Evolutionary conservation across 1,284 basidiomycete species (phyloP).

Genomic region (Ganoderma sinense): DNA sequence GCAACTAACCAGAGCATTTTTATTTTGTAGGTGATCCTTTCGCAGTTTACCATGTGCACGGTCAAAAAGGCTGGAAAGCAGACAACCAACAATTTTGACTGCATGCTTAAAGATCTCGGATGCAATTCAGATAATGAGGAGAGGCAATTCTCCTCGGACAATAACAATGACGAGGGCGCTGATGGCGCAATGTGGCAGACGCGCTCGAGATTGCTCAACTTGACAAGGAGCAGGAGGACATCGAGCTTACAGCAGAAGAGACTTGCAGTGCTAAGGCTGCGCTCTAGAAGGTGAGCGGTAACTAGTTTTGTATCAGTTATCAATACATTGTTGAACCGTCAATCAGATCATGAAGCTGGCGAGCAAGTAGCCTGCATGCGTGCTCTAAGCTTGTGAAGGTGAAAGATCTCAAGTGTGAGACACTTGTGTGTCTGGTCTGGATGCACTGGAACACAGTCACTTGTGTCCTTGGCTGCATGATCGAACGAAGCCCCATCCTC

Average conservation of each 20-base stretch:
- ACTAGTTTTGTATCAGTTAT: not conserved
- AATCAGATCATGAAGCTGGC: not conserved
- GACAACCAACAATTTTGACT: not conserved
- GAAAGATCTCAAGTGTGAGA: not conserved
- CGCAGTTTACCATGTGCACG: not conserved
- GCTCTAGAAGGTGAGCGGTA: not conserved
- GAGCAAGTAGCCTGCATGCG: not conserved
- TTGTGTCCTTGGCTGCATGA: not conserved
- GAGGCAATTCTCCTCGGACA: not conserved
- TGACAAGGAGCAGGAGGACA: not conserved
- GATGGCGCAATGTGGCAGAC: not conserved
- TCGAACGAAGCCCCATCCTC: not conserved
- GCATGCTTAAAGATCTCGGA: not conserved
- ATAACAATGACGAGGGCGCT: not conserved
- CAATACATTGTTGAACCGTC: not conserved
- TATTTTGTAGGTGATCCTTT: not conserved
- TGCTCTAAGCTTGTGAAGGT: not conserved
- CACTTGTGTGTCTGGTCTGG: not conserved
- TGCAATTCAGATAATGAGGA: not conserved
- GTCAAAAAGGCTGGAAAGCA: not conserved
- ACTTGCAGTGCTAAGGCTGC: not conserved
- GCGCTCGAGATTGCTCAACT: not conserved
- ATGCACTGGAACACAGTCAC: slow-evolving; percentile 1
- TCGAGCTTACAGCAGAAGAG: not conserved
- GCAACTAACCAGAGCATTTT: too few relatives aligned